Evolutionary conservation across 2,329 filamentous ascomycete species (phyloP).

Genomic region (Talaromyces sp.): DNA sequence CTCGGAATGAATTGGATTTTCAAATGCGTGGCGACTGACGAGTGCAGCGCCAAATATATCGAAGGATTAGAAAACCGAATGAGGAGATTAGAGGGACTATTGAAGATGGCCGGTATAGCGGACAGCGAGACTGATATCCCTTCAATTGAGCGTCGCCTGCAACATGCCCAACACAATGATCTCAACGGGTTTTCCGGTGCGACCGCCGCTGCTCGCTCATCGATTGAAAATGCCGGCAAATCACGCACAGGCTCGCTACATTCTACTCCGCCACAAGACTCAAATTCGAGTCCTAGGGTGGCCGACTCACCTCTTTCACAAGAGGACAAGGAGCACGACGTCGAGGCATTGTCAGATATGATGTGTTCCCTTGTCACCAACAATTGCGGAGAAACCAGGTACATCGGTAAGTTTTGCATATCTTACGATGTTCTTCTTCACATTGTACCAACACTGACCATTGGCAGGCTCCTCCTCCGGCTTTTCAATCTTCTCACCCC

Average conservation of each 20-base stretch:
- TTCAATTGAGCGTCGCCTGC: slow-evolving; percentile 74
- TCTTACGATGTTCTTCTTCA: not conserved
- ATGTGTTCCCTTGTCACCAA: slow-evolving; percentile 98
- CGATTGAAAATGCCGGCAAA: slow-evolving; percentile 26
- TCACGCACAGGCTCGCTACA: slow-evolving; percentile 37
- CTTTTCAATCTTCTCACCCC: slow-evolving; percentile 97
- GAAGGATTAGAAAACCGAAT: slow-evolving; percentile 92
- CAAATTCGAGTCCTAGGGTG: slow-evolving; percentile 50
- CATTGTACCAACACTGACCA: not conserved
- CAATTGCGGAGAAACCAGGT: slow-evolving; percentile 88
- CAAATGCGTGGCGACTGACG: not conserved
- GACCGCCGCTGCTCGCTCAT: slow-evolving; percentile 15
- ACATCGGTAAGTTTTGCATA: slow-evolving; percentile 65
- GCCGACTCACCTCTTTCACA: slow-evolving; percentile 52
- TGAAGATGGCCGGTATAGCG: slow-evolving; percentile 79
- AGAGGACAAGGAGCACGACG: slow-evolving; percentile 62
- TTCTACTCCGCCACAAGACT: slow-evolving; percentile 47
- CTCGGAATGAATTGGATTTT: not conserved
- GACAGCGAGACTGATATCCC: slow-evolving; percentile 77
- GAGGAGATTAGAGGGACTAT: slow-evolving; percentile 89
- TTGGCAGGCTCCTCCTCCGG: slow-evolving; percentile 82
- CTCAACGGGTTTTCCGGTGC: slow-evolving; percentile 27
- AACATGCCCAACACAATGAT: slow-evolving; percentile 39
- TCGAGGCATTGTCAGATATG: slow-evolving; percentile 90
- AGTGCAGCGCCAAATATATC: slow-evolving; percentile 84